A percentile compares a stretch with the other conserved stretches of the same genome.
phyloP scores from a whole-genome alignment of 1,139 yeast species.

The Debaryomyces subglobosus region DNA sequence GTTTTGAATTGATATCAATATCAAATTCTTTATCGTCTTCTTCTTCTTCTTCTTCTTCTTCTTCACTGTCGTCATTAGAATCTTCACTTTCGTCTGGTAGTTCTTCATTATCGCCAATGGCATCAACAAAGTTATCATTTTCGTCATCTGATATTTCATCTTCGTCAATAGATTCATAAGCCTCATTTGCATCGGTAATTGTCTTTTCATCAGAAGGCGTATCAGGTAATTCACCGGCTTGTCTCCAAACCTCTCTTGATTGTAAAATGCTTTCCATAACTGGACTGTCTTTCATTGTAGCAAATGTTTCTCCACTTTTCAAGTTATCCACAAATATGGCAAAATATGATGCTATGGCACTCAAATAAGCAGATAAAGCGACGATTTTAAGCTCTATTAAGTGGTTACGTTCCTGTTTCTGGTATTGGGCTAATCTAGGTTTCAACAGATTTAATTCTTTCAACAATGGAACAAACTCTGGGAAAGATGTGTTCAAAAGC shows the following conservation, averaged over 20 bases:
- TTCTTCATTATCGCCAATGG: conserved; percentile 25
- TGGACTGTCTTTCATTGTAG: conserved; percentile 79
- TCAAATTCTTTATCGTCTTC: conserved; percentile 25
- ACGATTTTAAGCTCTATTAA: conserved; percentile 54
- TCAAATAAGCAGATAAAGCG: conserved; percentile 78
- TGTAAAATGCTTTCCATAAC: conserved; percentile 85
- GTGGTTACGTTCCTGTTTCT: conserved; percentile 32
- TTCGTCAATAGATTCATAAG: conserved; percentile 13
- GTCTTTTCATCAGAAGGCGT: conserved; percentile 10
- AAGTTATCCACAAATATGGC: conserved; percentile 66
- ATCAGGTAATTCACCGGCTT: conserved; percentile 57
- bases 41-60: conserved; percentile 19
- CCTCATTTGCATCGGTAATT: conserved; percentile 13
- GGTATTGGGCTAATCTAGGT: conserved; percentile 40
- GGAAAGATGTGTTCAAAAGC: conserved; percentile 63
- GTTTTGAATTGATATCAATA: conserved; percentile 54
- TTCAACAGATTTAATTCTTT: conserved; percentile 59
- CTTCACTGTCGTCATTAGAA: conserved; percentile 28
- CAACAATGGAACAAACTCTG: conserved; percentile 81
- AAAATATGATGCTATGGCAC: conserved; percentile 73
- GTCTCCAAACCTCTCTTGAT: conserved; percentile 89
- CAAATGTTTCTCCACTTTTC: conserved; percentile 55
- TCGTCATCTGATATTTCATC: conserved; percentile 13
- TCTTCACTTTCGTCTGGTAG: conserved; percentile 23
- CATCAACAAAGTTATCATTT: conserved; percentile 21